Evolutionary conservation across 1,139 yeast species (phyloP).

Genomic region (Candida sp.): DNA sequence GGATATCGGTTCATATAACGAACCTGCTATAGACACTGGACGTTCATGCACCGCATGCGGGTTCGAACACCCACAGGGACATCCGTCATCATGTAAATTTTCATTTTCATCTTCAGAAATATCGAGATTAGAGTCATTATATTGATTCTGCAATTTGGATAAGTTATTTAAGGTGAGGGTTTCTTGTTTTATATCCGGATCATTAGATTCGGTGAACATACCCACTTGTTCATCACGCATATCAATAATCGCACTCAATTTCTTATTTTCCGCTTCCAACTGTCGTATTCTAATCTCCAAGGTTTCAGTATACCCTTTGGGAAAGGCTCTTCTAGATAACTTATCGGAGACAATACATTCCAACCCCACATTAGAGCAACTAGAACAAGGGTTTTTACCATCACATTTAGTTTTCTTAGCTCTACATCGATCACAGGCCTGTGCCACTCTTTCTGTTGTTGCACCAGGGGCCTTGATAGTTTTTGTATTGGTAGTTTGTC

Average conservation of each 20-base stretch:
- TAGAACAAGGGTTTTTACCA: slow-evolving; percentile 54
- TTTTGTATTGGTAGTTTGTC: slow-evolving; percentile 31
- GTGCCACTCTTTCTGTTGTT: slow-evolving; percentile 60
- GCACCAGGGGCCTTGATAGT: slow-evolving; percentile 66
- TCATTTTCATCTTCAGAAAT: background rate
- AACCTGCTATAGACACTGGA: slow-evolving; percentile 63
- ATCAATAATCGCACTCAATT: slow-evolving; percentile 49
- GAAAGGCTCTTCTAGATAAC: slow-evolving; percentile 42
- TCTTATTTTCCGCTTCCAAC: slow-evolving; percentile 41
- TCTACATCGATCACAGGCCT: slow-evolving; percentile 85
- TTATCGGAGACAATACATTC: slow-evolving; percentile 46
- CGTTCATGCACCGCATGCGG: slow-evolving; percentile 57
- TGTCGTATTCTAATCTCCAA: slow-evolving; percentile 45
- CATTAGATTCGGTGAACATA: slow-evolving; percentile 8
- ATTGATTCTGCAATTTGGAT: slow-evolving; percentile 12
- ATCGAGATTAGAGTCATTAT: slow-evolving; percentile 1
- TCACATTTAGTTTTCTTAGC: slow-evolving; percentile 77
- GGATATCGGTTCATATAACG: slow-evolving; percentile 34
- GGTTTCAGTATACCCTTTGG: slow-evolving; percentile 50
- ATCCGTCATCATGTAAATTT: slow-evolving; percentile 41
- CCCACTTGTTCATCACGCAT: slow-evolving; percentile 59
- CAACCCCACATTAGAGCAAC: slow-evolving; percentile 41
- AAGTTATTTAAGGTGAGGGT: slow-evolving; percentile 15
- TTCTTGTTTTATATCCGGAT: background rate
- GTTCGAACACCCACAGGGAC: slow-evolving; percentile 54